Base-by-base conservation (phyloP, 495 filamentous ascomycete species). In the Penicillium soppii region DNA sequence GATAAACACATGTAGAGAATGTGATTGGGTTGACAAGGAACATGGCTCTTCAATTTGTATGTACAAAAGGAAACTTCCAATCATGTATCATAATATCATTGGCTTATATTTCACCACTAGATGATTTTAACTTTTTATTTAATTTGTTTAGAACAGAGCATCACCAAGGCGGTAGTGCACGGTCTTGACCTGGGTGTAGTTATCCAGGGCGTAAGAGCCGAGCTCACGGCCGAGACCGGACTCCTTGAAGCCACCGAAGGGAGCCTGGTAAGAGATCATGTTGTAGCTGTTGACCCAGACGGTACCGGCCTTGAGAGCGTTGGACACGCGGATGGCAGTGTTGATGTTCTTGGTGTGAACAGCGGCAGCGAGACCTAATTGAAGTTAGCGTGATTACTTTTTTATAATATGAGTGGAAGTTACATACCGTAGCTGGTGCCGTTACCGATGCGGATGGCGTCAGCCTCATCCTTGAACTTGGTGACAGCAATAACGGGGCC, bases 251-350 rank as follows among this genome's bases (percentile, higher is more conserved):
- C 92, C 92, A 70, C 91, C 91, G 68, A 96, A 96, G 38, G 91
- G 91, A 60, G 82, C 68, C 69, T 88, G 84, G 74, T 89, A 85
- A 69, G 87, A 82, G 43, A 97, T 80, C 63, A 88, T 71, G 79
- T 98, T 97, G 73, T 91, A 95, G 69, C 72, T 84, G 82, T 96
- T 96, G 63, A 96, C 84, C 94, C 94, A 97, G 61, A 96, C 89
- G 56, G 94, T 97, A 63, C 72, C 94, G 23, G 94, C 94, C 54
- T 77, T 79, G 45, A 98, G 74, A 15, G 74, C 77, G 69, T 92
- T 94, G 72, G 85, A 82, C 47, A 96, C 90, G 23, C 90, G 82
- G 70, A 98, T 84, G 47, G 94, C 91, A 12, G 91, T 96, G 79
- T 92, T 95, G 70, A 98, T 77, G 75, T 95, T 85, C 57, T 73